These are phyloP conservation scores for Russula virescens DNA, from an alignment of 768 basidiomycete species.

Conservation along the genomic window DNA sequence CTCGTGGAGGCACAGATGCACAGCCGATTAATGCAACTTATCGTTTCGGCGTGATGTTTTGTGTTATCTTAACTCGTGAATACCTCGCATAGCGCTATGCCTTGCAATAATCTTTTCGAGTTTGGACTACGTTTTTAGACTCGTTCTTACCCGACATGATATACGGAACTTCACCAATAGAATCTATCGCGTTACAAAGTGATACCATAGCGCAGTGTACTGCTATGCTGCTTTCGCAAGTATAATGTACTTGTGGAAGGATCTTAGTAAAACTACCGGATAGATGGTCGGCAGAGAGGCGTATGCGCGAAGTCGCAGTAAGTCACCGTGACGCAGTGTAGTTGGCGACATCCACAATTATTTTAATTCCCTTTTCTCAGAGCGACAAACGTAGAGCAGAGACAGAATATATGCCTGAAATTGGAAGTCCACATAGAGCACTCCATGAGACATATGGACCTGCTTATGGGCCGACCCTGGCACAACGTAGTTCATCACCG, in stretches of 20 bases:
- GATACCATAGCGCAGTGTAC: not conserved
- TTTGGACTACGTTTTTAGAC: too few species aligned
- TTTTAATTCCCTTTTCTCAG: not conserved
- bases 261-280: too few species aligned
- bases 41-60: not conserved
- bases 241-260: too few species aligned
- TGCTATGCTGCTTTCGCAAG: not conserved
- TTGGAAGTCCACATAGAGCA: not conserved
- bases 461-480: not conserved
- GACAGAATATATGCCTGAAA: not conserved
- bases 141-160: not conserved
- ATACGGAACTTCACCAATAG: not conserved
- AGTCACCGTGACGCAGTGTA: too few species aligned
- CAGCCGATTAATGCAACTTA: slow-evolving; percentile 7
- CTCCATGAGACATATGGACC: not conserved
- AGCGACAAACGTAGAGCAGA: not conserved
- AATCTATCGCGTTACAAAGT: not conserved
- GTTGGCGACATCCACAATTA: not conserved
- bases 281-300: too few species aligned
- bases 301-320: too few species aligned
- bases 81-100: not conserved
- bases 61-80: not conserved
- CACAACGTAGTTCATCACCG: not conserved
- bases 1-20: slow-evolving; percentile 13
- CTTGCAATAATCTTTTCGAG: not conserved